phyloP scores from a whole-genome alignment of 768 basidiomycete species.

The Lentinula lateritia region DNA sequence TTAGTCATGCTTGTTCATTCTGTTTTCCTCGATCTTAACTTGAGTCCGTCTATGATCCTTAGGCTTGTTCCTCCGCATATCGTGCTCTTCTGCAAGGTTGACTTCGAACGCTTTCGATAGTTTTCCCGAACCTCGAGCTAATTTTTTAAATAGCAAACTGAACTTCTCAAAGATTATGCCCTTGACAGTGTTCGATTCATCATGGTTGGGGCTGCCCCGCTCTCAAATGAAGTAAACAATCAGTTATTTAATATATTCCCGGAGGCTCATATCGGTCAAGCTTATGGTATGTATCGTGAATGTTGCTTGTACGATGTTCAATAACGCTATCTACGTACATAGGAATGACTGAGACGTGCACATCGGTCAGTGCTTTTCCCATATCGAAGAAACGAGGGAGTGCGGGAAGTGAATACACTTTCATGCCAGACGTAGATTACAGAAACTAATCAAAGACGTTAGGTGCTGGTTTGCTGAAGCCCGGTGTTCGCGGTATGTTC shows the following conservation, averaged over 20 bases:
- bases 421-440: not conserved
- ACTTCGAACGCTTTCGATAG: not conserved
- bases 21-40: not conserved
- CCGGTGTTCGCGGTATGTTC: slow-evolving; percentile 2
- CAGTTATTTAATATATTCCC: slow-evolving; percentile 47
- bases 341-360: slow-evolving; percentile 68
- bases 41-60: not conserved
- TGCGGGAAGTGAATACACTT: slow-evolving; percentile 45
- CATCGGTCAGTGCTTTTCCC: slow-evolving; percentile 45
- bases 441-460: not conserved
- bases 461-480: slow-evolving; percentile 5
- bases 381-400: slow-evolving; percentile 41
- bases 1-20: slow-evolving; percentile 14
- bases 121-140: not conserved
- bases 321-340: not conserved
- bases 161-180: slow-evolving; percentile 40
- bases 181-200: slow-evolving; percentile 39
- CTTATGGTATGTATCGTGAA: slow-evolving; percentile 36
- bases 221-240: slow-evolving; percentile 47
- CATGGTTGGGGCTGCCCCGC: slow-evolving; percentile 55
- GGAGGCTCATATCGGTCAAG: slow-evolving; percentile 50
- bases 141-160: slow-evolving; percentile 35
- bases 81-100: slow-evolving; percentile 52
- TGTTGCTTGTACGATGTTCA: not conserved
- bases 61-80: slow-evolving; percentile 57